Evolutionary conservation across 2,329 filamentous ascomycete species (phyloP).

Genomic region (Scleromitrula shiraiana): DNA sequence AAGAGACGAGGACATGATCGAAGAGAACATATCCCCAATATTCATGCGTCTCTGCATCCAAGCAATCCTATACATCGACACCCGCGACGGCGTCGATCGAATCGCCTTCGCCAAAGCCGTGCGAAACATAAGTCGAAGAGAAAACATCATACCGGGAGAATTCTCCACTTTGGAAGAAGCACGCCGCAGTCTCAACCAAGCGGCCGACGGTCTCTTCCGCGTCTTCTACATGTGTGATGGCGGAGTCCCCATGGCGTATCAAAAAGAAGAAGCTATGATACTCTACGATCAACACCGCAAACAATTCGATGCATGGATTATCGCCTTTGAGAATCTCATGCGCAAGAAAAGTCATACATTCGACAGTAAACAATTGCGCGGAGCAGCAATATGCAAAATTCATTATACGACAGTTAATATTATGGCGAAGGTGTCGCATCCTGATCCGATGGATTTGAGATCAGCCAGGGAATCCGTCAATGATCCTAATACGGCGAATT

Average conservation of each 20-base stretch:
- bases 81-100: constrained; percentile 14
- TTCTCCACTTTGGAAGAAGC: constrained; percentile 23
- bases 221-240: constrained; percentile 19
- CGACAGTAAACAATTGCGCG: constrained; percentile 22
- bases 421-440: constrained; percentile 15
- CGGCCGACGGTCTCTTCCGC: constrained; percentile 22
- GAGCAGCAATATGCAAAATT: constrained; percentile 26
- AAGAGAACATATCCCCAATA: constrained; percentile 20
- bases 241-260: constrained; percentile 12
- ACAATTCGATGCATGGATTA: constrained; percentile 18
- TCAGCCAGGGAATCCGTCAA: background rate
- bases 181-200: constrained; percentile 17
- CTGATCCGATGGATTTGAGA: constrained; percentile 1
- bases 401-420: constrained; percentile 21
- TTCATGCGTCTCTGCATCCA: constrained; percentile 24
- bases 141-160: constrained; percentile 12
- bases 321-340: constrained; percentile 25
- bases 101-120: constrained; percentile 16
- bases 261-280: constrained; percentile 12
- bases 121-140: constrained; percentile 10
- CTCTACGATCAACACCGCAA: constrained; percentile 13
- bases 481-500: background rate
- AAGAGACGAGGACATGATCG: constrained; percentile 16
- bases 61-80: constrained; percentile 26
- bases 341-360: constrained; percentile 15